These are phyloP conservation scores for Thraustochytrium striatum DNA, from an alignment of 352 stramenopile species.

Conservation along the genomic window DNA sequence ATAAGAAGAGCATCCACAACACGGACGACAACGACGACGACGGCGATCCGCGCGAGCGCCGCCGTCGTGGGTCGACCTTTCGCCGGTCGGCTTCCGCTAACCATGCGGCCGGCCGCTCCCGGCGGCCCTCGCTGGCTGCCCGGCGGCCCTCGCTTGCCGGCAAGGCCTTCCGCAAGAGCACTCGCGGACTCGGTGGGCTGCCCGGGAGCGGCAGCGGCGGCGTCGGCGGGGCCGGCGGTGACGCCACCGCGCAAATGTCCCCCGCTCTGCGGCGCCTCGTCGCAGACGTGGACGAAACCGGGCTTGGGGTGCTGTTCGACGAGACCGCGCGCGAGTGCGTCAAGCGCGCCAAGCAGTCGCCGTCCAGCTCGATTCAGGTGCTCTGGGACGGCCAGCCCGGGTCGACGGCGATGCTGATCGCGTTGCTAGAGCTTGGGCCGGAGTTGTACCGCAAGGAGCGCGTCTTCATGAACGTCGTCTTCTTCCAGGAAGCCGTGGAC, in stretches of 20 bases:
- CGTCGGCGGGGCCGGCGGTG: no score
- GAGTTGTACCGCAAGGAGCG: not conserved
- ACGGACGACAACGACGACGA: no score
- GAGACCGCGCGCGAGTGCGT: not conserved
- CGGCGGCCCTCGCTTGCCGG: no score
- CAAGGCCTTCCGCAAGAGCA: no score
- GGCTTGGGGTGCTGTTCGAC: not conserved
- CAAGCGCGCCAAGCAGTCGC: not conserved
- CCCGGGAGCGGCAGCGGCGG: no score
- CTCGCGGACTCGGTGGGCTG: no score
- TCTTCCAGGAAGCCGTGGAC: not conserved
- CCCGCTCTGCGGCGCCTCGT: not conserved
- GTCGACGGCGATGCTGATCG: not conserved
- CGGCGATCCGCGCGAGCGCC: no score
- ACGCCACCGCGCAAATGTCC: not conserved
- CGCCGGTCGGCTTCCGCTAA: no score
- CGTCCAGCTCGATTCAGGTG: not conserved
- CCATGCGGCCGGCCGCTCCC: no score
- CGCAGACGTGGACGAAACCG: not conserved
- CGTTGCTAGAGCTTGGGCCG: not conserved
- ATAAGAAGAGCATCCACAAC: not conserved
- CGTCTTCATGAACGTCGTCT: not conserved
- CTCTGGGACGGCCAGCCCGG: not conserved
- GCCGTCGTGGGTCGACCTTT: no score
- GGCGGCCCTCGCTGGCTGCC: no score